These are phyloP conservation scores for Maudiozyma barnettii DNA, from an alignment of 805 yeast species.

Conservation along the genomic window DNA sequence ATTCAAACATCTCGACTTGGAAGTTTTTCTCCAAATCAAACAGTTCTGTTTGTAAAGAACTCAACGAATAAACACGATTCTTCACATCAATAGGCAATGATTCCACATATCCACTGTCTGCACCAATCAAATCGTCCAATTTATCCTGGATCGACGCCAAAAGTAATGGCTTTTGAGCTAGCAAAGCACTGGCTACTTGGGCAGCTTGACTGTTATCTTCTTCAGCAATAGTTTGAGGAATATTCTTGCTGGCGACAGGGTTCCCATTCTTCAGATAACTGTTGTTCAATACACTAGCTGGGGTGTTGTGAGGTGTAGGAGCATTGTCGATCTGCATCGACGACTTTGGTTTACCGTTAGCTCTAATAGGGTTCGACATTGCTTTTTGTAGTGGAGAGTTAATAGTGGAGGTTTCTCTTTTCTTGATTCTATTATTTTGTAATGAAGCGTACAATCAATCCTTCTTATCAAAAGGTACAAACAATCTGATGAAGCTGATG, in stretches of 20 bases:
- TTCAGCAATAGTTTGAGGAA: constrained; percentile 67
- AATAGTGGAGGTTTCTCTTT: too few species aligned
- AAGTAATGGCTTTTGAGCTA: constrained; percentile 68
- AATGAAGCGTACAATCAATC: too few species aligned
- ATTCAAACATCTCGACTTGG: constrained; percentile 76
- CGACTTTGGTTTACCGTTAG: constrained; percentile 34
- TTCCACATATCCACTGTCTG: constrained; percentile 77
- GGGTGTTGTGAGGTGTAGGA: constrained; percentile 98
- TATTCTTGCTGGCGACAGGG: constrained; percentile 35
- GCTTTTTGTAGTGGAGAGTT: too few species aligned
- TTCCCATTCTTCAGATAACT: constrained; percentile 57
- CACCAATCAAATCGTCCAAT: constrained; percentile 74
- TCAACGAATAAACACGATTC: constrained; percentile 71
- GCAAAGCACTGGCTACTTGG: constrained; percentile 20
- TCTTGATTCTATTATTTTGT: too few species aligned
- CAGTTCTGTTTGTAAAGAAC: constrained; percentile 70
- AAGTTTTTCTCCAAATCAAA: constrained; percentile 81
- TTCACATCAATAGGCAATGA: constrained; percentile 63
- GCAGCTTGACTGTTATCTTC: constrained; percentile 41
- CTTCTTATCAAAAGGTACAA: too few species aligned
- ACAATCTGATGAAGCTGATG: too few species aligned
- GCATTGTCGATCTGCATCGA: constrained; percentile 76
- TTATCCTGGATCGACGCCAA: constrained; percentile 85
- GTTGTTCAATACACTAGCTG: constrained; percentile 65
- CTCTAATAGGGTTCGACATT: constrained; percentile 82